These are phyloP conservation scores for Thielaviopsis euricoi DNA, from an alignment of 2,329 filamentous ascomycete genomes.

Conservation along the genomic window DNA sequence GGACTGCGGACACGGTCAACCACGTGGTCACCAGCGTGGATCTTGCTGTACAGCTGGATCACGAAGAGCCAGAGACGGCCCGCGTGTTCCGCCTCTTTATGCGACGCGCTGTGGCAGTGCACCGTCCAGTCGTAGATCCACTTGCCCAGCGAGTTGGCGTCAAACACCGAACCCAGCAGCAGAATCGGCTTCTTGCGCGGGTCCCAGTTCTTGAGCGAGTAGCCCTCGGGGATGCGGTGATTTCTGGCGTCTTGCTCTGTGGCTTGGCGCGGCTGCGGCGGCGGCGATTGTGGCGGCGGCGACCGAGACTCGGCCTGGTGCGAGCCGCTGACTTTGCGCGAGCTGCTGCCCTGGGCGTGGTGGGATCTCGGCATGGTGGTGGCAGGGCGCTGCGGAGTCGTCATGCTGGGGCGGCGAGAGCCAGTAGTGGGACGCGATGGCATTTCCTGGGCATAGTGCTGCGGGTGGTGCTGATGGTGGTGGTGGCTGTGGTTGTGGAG, in stretches of 20 bases:
- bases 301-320: constrained; percentile 15
- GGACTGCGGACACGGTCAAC: constrained; percentile 53
- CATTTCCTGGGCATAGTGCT: neutral
- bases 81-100: constrained; percentile 76
- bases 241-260: constrained; percentile 42
- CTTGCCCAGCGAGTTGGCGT: constrained; percentile 92
- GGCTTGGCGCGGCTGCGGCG: constrained; percentile 21
- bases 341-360: constrained; percentile 22
- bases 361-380: constrained; percentile 33
- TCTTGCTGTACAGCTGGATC: constrained; percentile 84
- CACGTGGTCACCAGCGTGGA: constrained; percentile 75
- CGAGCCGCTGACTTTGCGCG: constrained; percentile 15
- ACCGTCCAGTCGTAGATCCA: constrained; percentile 99
- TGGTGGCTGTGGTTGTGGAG: too few species aligned
- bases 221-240: constrained; percentile 71
- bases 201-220: constrained; percentile 97
- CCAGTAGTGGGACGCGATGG: constrained; percentile 23
- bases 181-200: constrained; percentile 86
- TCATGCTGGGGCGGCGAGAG: constrained; percentile 32
- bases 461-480: neutral
- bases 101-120: constrained; percentile 66
- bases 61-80: constrained; percentile 90
- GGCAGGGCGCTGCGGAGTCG: constrained; percentile 33
- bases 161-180: constrained; percentile 86
- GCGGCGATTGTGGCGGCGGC: neutral